Evolutionary conservation across 2,329 filamentous ascomycete species (phyloP), one percentile per base, ranked within the genome.

Genomic region (Hypomyces rosellus): DNA sequence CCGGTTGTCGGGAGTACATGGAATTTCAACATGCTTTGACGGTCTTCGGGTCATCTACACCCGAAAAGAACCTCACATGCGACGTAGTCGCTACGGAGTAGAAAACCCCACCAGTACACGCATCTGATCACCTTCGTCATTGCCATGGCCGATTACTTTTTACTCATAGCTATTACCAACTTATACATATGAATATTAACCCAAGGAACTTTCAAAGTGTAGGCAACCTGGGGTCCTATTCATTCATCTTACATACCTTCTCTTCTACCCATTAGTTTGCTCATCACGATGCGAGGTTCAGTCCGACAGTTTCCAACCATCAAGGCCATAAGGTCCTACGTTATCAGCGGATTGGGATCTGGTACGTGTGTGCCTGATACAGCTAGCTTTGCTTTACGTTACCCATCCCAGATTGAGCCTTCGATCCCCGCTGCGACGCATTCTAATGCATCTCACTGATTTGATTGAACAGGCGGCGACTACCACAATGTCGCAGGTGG

Each of bases 401-500:
- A 4, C 14, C 37, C 37, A 39, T 39, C 14, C 14, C 14, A n/a
- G 9, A 38, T 16, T 16, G n/a, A n/a, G 14, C 8, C 36, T 38
- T n/a, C 13, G 16, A n/a, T n/a, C 5, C 2, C 3, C 36, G 8
- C 12, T 16, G 16, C 12, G 9, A 38, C 5, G 16, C 2, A 38
- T 38, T 16, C 11, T 50, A 15, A 38, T n/a, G 16, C 16, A 38
- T 38, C 13, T 42, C 45, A 15, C 46, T 50, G n/a, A 46, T 33
- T 16, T 30, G 36, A 7, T 12, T 20, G 15, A 43, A 69, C 70
- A 70, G 86, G 86, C 51, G 86, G 87, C 55, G 88, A 92, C 66
- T 96, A 96, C 68, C 91, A 96, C 76, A 96, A 96, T 77, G 91
- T 95, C 62, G 79, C 89, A 57, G 78, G 80, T 34, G 81, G 82